Evolutionary conservation across 139 green algal genomes (phyloP).

Genomic region (Chlamydomonas sp.): DNA sequence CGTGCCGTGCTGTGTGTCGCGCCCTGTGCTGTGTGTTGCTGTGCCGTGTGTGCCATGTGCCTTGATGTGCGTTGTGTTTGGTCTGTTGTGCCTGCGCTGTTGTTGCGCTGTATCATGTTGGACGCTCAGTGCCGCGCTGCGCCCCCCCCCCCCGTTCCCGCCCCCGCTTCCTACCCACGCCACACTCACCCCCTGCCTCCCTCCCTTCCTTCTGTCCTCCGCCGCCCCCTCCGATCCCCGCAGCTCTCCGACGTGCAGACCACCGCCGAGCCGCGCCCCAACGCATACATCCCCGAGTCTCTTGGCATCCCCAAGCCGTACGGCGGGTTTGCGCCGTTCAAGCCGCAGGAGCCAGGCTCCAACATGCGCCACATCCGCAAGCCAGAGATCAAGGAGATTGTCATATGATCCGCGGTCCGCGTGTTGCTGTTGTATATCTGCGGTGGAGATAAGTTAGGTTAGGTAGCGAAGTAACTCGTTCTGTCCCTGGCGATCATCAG

Average conservation of each 20-base stretch:
- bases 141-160: background rate
- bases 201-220: background rate
- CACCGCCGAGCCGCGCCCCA: conserved; percentile 57
- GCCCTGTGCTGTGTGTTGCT: background rate
- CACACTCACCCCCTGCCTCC: too few species aligned
- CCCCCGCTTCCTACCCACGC: background rate
- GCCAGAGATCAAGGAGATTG: conserved; percentile 54
- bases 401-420: conserved; percentile 40
- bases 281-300: conserved; percentile 80
- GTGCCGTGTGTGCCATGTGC: conserved; percentile 4
- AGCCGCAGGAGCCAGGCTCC: conserved; percentile 53
- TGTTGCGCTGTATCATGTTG: too few species aligned
- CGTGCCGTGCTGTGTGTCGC: background rate
- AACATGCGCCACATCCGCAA: conserved; percentile 76
- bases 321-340: conserved; percentile 69
- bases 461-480: too few species aligned
- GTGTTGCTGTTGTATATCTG: background rate
- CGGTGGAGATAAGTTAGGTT: too few species aligned
- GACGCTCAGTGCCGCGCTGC: too few species aligned
- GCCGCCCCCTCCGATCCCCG: background rate
- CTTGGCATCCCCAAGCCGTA: conserved; percentile 81
- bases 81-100: too few species aligned
- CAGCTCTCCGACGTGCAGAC: conserved; percentile 17
- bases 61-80: conserved; percentile 1
- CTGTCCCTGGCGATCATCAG: too few species aligned